A percentile compares a stretch with the other conserved stretches of the same genome.
Conservation (phyloP, 2,329 filamentous ascomycete species). For the Pestalotiopsis sp. region DNA sequence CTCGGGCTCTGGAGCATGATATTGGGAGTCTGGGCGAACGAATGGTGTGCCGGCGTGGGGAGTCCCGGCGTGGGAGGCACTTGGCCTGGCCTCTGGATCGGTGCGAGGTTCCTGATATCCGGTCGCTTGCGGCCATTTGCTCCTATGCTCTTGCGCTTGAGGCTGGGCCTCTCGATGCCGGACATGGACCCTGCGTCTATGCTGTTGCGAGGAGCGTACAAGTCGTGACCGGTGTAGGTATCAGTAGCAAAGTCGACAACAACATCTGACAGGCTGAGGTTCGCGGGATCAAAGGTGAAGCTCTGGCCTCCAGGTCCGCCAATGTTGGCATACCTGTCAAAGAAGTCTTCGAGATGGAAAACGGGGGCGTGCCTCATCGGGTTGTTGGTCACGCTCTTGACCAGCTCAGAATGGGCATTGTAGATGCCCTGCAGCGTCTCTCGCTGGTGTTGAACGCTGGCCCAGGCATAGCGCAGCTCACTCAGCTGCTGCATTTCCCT, state of each 20-base stretch:
- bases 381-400: conserved; percentile 69
- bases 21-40: conserved; percentile 41
- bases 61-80: conserved; percentile 30
- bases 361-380: conserved; percentile 75
- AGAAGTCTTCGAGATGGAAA: conserved; percentile 86
- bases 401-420: conserved; percentile 77
- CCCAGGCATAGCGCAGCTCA: conserved; percentile 76
- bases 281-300: conserved; percentile 71
- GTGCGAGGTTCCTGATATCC: conserved; percentile 38
- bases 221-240: conserved; percentile 51
- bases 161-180: conserved; percentile 36
- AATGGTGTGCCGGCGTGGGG: conserved; percentile 36
- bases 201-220: conserved; percentile 45
- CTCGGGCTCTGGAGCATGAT: conserved; percentile 42
- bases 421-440: conserved; percentile 79
- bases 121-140: conserved; percentile 41
- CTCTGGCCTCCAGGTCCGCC: conserved; percentile 60
- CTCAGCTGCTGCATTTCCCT: conserved; percentile 79
- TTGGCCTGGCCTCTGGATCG: conserved; percentile 35
- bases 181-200: conserved; percentile 6
- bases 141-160: conserved; percentile 52
- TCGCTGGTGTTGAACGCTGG: conserved; percentile 77
- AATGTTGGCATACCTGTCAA: conserved; percentile 73
- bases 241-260: conserved; percentile 63
- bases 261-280: conserved; percentile 72